Percentiles rank a stretch among this genome's conserved stretches.
Conservation (phyloP, 2,329 filamentous ascomycete genomes). For the Ramularia endophylla region DNA sequence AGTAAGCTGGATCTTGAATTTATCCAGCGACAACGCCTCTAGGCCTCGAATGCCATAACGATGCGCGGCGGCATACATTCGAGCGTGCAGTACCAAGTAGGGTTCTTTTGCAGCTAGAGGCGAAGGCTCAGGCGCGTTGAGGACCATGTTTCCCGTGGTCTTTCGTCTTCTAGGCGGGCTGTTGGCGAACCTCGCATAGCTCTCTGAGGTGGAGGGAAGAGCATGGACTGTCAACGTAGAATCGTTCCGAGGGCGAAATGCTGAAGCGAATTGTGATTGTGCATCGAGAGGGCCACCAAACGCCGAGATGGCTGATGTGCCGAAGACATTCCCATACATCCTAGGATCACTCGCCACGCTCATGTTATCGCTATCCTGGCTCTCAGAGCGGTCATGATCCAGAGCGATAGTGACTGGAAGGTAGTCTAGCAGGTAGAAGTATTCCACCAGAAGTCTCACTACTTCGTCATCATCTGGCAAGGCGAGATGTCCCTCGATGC, state of each 20-base stretch:
- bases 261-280: slow-evolving; percentile 5
- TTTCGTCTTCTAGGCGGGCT: too few species aligned
- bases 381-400: slow-evolving; percentile 4
- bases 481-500: slow-evolving; percentile 18
- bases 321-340: slow-evolving; percentile 22
- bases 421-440: slow-evolving; percentile 25
- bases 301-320: slow-evolving; percentile 20
- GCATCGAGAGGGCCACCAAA: slow-evolving; percentile 18
- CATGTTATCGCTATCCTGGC: slow-evolving; percentile 10
- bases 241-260: slow-evolving; percentile 10
- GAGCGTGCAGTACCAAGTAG: slow-evolving; percentile 19
- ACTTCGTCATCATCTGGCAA: slow-evolving; percentile 23
- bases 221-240: slow-evolving; percentile 21
- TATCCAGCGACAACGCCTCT: slow-evolving; percentile 20
- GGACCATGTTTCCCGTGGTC: not conserved
- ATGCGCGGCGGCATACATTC: slow-evolving; percentile 22
- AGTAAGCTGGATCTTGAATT: slow-evolving; percentile 23
- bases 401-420: slow-evolving; percentile 12
- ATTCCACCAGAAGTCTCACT: slow-evolving; percentile 21
- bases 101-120: slow-evolving; percentile 18
- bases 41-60: slow-evolving; percentile 22
- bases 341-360: slow-evolving; percentile 18
- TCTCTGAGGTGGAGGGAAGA: slow-evolving; percentile 14
- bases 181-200: too few species aligned
- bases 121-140: slow-evolving; percentile 15